Evolutionary conservation across 2,329 filamentous ascomycete species (phyloP).

Genomic region (Cladophialophora carrionii): DNA sequence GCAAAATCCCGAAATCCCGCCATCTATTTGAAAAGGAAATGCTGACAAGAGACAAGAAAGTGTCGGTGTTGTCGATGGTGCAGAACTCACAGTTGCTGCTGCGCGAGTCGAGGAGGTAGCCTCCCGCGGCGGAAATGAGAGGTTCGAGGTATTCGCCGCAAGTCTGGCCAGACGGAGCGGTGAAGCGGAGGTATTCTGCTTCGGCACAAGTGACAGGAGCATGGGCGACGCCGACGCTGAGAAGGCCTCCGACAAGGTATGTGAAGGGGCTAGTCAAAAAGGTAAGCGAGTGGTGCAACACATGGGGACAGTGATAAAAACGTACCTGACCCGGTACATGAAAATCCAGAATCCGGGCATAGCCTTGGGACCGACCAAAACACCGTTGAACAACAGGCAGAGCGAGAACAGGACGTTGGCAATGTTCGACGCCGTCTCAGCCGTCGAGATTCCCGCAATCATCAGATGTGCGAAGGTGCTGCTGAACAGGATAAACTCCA

Average conservation of each 20-base stretch:
- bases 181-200: constrained; percentile 70
- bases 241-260: constrained; percentile 75
- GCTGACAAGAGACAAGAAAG: constrained; percentile 56
- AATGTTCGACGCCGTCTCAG: constrained; percentile 67
- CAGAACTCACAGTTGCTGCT: constrained; percentile 59
- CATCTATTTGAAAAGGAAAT: constrained; percentile 53
- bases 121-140: constrained; percentile 55
- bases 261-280: constrained; percentile 64
- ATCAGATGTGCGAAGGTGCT: constrained; percentile 75
- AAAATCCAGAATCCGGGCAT: constrained; percentile 76
- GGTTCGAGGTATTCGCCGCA: constrained; percentile 62
- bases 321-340: constrained; percentile 61
- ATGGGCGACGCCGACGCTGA: constrained; percentile 70
- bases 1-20: constrained; percentile 61
- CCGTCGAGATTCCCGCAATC: constrained; percentile 72
- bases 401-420: constrained; percentile 64
- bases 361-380: constrained; percentile 45
- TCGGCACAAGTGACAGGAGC: constrained; percentile 65
- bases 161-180: constrained; percentile 59
- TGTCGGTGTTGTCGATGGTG: constrained; percentile 46
- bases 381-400: constrained; percentile 62
- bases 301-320: background rate
- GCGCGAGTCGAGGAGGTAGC: constrained; percentile 56
- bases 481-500: constrained; percentile 70
- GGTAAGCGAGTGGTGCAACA: background rate